A percentile compares a stretch with the other conserved stretches of the same genome.
Conservation (phyloP, 78 protist species). For the Guillardia theta region DNA sequence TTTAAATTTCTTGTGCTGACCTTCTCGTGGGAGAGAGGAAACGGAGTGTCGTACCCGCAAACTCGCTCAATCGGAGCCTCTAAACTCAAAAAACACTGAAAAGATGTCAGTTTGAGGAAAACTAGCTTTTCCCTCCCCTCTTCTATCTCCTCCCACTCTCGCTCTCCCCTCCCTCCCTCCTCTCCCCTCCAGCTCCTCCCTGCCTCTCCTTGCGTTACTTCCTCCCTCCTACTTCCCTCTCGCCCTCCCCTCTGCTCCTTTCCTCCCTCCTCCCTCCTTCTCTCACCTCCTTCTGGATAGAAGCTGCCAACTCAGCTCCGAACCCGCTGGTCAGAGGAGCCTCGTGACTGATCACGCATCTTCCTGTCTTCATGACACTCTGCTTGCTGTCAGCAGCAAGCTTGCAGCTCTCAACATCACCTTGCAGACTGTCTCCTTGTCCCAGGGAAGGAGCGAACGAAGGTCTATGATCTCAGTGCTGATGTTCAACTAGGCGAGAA, state of each 20-base stretch:
- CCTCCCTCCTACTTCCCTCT: no score
- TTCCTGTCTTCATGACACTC: not conserved
- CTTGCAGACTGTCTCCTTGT: conserved; percentile 75
- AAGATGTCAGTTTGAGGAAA: not conserved
- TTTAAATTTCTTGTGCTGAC: no score
- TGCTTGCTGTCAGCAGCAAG: no score
- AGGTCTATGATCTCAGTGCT: conserved; percentile 81
- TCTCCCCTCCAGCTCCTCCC: not conserved
- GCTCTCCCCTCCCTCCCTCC: not conserved
- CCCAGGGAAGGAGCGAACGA: conserved; percentile 86
- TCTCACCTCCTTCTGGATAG: conserved; percentile 63
- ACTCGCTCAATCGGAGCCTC: conserved; percentile 93
- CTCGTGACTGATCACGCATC: conserved; percentile 77
- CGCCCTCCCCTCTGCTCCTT: not conserved
- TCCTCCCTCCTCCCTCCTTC: not conserved
- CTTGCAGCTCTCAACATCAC: no score
- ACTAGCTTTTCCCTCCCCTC: not conserved
- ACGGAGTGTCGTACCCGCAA: conserved; percentile 93
- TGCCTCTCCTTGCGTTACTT: no score
- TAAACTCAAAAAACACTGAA: conserved; percentile 48
- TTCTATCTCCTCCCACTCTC: not conserved
- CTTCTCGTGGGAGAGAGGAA: conserved; percentile 91
- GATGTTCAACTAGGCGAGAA: not conserved
- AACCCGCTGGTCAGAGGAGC: conserved; percentile 93
- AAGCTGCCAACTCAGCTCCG: conserved; percentile 88